These are phyloP conservation scores for Yamadazyma akitaensis DNA, from an alignment of 805 yeast species.

Conservation along the genomic window DNA sequence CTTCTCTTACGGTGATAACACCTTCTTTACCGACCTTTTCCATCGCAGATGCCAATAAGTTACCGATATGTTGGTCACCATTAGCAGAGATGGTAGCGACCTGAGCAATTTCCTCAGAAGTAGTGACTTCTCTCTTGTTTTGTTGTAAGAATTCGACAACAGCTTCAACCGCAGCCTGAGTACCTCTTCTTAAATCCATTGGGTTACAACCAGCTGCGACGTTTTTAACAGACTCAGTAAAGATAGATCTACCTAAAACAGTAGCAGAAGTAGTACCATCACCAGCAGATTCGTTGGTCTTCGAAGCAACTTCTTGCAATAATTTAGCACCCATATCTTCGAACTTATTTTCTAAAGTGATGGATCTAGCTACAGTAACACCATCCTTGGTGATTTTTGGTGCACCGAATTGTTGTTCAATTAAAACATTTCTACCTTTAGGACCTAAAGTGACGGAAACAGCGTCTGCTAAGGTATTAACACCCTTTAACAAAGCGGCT, in stretches of 20 bases:
- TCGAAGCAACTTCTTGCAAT: conserved; percentile 93
- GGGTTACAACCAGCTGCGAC: conserved; percentile 99
- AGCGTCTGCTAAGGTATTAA: conserved; percentile 91
- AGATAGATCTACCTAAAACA: conserved; percentile 90
- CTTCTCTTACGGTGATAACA: conserved; percentile 96
- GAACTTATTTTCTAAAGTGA: conserved; percentile 80
- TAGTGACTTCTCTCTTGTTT: conserved; percentile 90
- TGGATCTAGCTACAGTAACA: conserved; percentile 91
- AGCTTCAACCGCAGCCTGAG: conserved; percentile 94
- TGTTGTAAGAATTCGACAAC: conserved; percentile 79
- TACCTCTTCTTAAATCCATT: conserved; percentile 95
- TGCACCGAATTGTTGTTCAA: conserved; percentile 94
- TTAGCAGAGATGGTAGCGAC: conserved; percentile 98
- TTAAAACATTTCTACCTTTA: conserved; percentile 93
- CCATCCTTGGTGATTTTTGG: conserved; percentile 99
- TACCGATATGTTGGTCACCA: conserved; percentile 92
- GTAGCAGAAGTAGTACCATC: conserved; percentile 99
- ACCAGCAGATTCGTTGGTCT: conserved; percentile 97
- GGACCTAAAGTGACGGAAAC: conserved; percentile 97
- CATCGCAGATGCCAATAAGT: conserved; percentile 90
- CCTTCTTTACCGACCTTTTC: conserved; percentile 99
- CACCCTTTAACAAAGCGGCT: conserved; percentile 91
- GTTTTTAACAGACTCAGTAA: conserved; percentile 91
- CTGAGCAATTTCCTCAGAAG: conserved; percentile 93
- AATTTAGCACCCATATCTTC: conserved; percentile 96